Percentiles rank a stretch among this genome's conserved stretches.
Evolutionary conservation across 1,139 yeast genomes (phyloP).

Genomic region (Kodamaea sp.): DNA sequence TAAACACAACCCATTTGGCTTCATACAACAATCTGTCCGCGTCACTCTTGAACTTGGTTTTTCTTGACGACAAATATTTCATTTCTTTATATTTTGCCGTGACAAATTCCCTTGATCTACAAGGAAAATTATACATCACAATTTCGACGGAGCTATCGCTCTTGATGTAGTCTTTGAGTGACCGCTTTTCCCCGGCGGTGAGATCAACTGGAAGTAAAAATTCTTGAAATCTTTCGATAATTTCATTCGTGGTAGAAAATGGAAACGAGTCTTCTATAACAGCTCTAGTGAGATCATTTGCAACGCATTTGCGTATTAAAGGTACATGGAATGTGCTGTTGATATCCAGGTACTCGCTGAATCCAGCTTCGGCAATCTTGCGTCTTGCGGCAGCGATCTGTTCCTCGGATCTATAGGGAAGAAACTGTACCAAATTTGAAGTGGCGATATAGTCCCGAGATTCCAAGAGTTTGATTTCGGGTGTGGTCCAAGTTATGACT

Average conservation of each 20-base stretch:
- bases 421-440: background rate
- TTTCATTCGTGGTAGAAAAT: slow-evolving; percentile 3
- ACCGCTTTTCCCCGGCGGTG: slow-evolving; percentile 12
- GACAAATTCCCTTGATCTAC: slow-evolving; percentile 19
- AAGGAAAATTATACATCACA: slow-evolving; percentile 10
- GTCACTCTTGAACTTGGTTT: slow-evolving; percentile 26
- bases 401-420: slow-evolving; percentile 5
- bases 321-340: background rate
- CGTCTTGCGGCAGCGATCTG: background rate
- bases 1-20: slow-evolving; percentile 38
- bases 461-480: slow-evolving; percentile 7
- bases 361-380: background rate
- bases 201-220: slow-evolving; percentile 2
- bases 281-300: slow-evolving; percentile 9
- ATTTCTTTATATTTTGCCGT: slow-evolving; percentile 21
- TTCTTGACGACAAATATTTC: slow-evolving; percentile 25
- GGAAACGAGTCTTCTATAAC: slow-evolving; percentile 7
- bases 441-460: background rate
- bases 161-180: slow-evolving; percentile 7
- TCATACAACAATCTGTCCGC: slow-evolving; percentile 39
- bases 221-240: background rate
- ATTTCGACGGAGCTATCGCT: slow-evolving; percentile 3
- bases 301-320: slow-evolving; percentile 1
- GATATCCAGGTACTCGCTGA: slow-evolving; percentile 1
- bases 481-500: slow-evolving; percentile 7